Percentiles rank a stretch among this genome's conserved stretches.
These are phyloP conservation scores for Aspergillus transmontanensis DNA, from an alignment of 2,329 filamentous ascomycete genomes.

Conservation along the genomic window DNA sequence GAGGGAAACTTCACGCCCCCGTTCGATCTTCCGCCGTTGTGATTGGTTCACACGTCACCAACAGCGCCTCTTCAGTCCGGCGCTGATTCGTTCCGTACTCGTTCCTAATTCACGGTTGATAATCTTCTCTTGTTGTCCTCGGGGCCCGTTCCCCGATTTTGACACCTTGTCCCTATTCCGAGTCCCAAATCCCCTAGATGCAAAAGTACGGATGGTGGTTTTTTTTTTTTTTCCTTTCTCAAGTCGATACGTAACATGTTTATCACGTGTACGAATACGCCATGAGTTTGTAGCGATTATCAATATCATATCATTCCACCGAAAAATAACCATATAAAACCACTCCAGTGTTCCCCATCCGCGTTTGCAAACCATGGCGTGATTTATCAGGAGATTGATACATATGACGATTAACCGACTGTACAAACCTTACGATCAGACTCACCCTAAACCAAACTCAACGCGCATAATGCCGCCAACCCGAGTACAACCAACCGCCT, in stretches of 20 bases:
- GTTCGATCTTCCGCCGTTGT: conserved; percentile 19
- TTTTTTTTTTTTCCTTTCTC: not conserved
- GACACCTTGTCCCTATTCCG: not conserved
- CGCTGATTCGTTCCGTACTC: conserved; percentile 2
- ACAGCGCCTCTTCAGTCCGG: conserved; percentile 5
- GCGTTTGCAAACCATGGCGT: conserved; percentile 7
- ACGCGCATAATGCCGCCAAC: not conserved
- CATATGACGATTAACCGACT: not conserved
- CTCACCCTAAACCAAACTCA: not conserved
- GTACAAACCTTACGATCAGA: not conserved
- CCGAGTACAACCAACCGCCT: not conserved
- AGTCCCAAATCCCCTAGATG: not conserved
- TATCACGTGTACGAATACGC: not conserved
- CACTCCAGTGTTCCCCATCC: not conserved
- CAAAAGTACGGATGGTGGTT: not conserved
- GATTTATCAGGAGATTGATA: conserved; percentile 6
- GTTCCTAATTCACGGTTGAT: conserved; percentile 3
- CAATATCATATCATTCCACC: not conserved
- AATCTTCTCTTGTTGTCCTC: not conserved
- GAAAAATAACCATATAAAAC: not conserved
- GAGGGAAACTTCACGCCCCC: conserved; percentile 1
- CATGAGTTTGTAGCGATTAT: too few species aligned
- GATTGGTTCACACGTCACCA: conserved; percentile 14
- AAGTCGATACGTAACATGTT: not conserved
- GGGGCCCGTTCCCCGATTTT: not conserved